Evolutionary conservation across 1,284 basidiomycete genomes (phyloP), one percentile per base, ranked within the genome.

Genomic region (Pisolithus thermaeus): DNA sequence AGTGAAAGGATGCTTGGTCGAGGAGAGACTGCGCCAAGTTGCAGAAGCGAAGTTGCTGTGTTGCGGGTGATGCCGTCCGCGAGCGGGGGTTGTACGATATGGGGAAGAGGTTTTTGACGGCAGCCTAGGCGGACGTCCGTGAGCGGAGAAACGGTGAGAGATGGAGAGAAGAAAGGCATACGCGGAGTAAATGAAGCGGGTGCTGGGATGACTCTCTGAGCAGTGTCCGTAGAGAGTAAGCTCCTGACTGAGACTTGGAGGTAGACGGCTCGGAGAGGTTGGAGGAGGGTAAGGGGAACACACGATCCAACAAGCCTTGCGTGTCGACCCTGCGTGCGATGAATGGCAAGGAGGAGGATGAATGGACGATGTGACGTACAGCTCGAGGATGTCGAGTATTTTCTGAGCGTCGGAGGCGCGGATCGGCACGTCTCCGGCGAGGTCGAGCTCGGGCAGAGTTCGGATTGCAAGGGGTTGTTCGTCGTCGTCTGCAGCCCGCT

Each of bases 231-330:
- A 90, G 73, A 7, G 87, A 88, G 55, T 74, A 73, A 0, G 77
- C 71, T 37, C 63, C 60, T 36, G 65, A 58, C 55, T 62, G 68
- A 42, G 67, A 55, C 35, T 56, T 67, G 37, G 68, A 67, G 1
- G 68, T 61, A 16, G 70, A 66, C 16, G 75, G 64, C 14, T 71
- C 63, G 48, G 63, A 63, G 35, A 69, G 60, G 53, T 73, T 58
- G 3, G 61, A 66, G 37, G 62, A 66, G 14, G 75, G 69, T 7
- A 82, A 68, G 20, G 83, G 80, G 62, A 87, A 85, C 56, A 87
- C 84, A 59, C 87, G 82, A 73, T 90, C 86, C n/a, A 91, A 79
- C 3, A 90, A 73, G 49, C 82, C 84, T 59, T 88, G 87, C 0
- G 75, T 76, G 64, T 90, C 88, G 52, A 80, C 71, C 60, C 85